phyloP scores from a whole-genome alignment of 768 basidiomycete genomes.

The Pilatotrama ljubarskyi region DNA sequence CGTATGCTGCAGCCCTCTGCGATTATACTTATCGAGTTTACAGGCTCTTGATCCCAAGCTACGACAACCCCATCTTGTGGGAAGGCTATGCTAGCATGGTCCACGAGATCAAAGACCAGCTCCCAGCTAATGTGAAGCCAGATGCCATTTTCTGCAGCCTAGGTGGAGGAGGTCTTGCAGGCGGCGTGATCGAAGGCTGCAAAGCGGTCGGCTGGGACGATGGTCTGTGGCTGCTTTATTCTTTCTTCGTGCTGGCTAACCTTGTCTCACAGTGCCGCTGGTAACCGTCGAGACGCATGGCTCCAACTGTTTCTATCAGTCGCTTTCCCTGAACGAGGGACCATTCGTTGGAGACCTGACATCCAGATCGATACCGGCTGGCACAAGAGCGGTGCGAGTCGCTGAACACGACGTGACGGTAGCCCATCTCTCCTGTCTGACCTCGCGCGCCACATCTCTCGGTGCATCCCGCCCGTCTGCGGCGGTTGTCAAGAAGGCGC shows the following conservation, averaged over 20 bases:
- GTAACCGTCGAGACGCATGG: slow-evolving; percentile 71
- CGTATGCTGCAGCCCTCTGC: not conserved
- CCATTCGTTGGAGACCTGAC: slow-evolving; percentile 39
- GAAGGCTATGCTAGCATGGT: slow-evolving; percentile 76
- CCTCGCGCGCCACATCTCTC: slow-evolving; percentile 68
- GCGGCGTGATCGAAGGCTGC: slow-evolving; percentile 70
- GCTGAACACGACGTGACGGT: slow-evolving; percentile 48
- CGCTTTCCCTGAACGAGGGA: slow-evolving; percentile 54
- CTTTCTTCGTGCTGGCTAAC: not conserved
- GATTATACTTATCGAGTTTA: not conserved
- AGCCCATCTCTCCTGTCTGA: slow-evolving; percentile 57
- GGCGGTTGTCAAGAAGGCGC: slow-evolving; percentile 62
- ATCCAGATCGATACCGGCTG: slow-evolving; percentile 34
- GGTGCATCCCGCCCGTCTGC: slow-evolving; percentile 68
- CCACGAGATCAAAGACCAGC: slow-evolving; percentile 57
- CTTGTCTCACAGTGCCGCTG: slow-evolving; percentile 50
- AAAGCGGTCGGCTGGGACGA: slow-evolving; percentile 64
- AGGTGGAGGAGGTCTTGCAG: slow-evolving; percentile 72
- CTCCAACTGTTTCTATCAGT: slow-evolving; percentile 72
- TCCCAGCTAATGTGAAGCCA: slow-evolving; percentile 46
- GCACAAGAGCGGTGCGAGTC: slow-evolving; percentile 43
- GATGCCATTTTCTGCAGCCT: slow-evolving; percentile 78
- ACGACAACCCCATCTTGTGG: slow-evolving; percentile 70
- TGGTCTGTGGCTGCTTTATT: slow-evolving; percentile 39
- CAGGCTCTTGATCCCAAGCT: slow-evolving; percentile 71